Conservation (phyloP, 768 basidiomycete species). For the Mycena maculata region DNA sequence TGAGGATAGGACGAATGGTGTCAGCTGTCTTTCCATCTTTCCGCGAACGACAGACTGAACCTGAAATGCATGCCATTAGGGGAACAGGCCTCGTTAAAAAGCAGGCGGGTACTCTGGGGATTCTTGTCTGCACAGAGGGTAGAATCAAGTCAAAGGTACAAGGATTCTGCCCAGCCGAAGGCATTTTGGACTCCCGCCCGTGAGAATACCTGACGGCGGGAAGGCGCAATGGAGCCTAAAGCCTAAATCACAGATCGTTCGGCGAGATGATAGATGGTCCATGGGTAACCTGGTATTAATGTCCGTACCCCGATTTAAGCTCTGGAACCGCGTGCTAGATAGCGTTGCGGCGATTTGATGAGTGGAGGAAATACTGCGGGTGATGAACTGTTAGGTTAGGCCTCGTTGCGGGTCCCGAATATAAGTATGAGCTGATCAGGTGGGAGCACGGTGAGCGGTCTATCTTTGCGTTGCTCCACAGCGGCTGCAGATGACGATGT, state of each 20-base stretch:
- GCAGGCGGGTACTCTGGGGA: no score
- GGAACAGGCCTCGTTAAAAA: no score
- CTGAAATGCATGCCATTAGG: not conserved
- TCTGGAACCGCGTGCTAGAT: conserved; percentile 10
- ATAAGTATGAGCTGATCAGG: conserved; percentile 8
- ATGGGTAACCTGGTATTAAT: not conserved
- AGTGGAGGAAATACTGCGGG: conserved; percentile 8
- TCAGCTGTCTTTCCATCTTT: conserved; percentile 18
- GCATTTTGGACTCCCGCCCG: no score
- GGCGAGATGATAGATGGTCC: conserved; percentile 10
- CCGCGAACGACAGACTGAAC: not conserved
- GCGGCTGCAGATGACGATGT: not conserved
- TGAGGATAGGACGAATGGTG: not conserved
- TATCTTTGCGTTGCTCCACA: conserved; percentile 25
- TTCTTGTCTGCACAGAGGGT: no score
- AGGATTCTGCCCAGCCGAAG: no score
- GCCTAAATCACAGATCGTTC: conserved; percentile 4
- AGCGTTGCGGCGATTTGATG: not conserved
- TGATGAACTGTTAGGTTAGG: not conserved
- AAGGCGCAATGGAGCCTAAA: not conserved
- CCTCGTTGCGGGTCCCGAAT: conserved; percentile 16
- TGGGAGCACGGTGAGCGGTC: no score
- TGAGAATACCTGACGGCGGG: no score
- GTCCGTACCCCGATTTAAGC: conserved; percentile 7
- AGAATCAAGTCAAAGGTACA: no score